These are phyloP conservation scores for Aspergillus spinulosporus DNA, from an alignment of 2,329 filamentous ascomycete genomes.

Conservation along the genomic window DNA sequence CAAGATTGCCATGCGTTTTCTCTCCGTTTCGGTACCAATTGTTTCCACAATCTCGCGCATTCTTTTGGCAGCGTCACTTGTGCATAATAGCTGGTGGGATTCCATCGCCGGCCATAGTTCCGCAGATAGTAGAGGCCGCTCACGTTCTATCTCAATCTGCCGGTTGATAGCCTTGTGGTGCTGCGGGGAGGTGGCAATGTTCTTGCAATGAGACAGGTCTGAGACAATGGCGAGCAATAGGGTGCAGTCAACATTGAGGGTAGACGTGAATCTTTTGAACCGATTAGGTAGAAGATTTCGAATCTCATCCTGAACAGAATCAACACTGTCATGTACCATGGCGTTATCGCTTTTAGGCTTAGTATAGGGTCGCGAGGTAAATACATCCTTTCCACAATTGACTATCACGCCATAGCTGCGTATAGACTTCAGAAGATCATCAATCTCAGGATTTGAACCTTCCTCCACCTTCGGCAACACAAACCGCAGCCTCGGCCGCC, in stretches of 20 bases:
- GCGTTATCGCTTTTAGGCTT: neutral
- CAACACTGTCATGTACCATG: neutral
- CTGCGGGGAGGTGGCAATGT: slow-evolving; percentile 49
- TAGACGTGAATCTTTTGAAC: slow-evolving; percentile 44
- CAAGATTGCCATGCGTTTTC: slow-evolving; percentile 59
- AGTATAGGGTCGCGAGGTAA: slow-evolving; percentile 9
- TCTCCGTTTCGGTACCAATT: slow-evolving; percentile 64
- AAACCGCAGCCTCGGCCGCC: slow-evolving; percentile 59
- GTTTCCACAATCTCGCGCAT: slow-evolving; percentile 67
- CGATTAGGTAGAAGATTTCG: slow-evolving; percentile 41
- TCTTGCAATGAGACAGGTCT: slow-evolving; percentile 65
- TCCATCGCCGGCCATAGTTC: slow-evolving; percentile 64
- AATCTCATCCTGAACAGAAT: slow-evolving; percentile 26
- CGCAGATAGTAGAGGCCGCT: slow-evolving; percentile 60
- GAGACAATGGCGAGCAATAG: slow-evolving; percentile 71
- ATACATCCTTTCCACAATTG: slow-evolving; percentile 34
- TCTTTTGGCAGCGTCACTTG: slow-evolving; percentile 62
- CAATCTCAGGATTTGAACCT: slow-evolving; percentile 55
- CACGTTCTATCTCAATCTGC: slow-evolving; percentile 65
- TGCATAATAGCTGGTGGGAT: slow-evolving; percentile 63
- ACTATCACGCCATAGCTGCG: slow-evolving; percentile 51
- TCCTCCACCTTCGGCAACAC: slow-evolving; percentile 61
- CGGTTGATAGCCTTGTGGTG: slow-evolving; percentile 62
- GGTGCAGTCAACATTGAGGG: slow-evolving; percentile 56
- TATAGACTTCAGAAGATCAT: slow-evolving; percentile 58